Percentiles rank a stretch among this genome's conserved stretches.
phyloP scores from a whole-genome alignment of 805 yeast genomes.

The Saccharomyces eubayanus region DNA sequence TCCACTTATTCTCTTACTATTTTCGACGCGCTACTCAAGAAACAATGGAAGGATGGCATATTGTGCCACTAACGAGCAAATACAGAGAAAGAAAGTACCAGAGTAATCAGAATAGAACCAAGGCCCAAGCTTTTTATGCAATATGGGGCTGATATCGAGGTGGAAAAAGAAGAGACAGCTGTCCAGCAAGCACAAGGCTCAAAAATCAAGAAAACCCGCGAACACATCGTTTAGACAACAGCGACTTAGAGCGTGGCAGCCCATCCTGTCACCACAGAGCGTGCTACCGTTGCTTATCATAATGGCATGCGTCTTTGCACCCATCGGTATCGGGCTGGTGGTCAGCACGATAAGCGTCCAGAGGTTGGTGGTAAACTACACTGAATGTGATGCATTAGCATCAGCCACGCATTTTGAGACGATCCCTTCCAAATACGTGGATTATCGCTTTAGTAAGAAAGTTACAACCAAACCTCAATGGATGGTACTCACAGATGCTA shows the following conservation, averaged over 20 bases:
- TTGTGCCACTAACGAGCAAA: background rate
- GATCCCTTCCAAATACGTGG: slow-evolving; percentile 55
- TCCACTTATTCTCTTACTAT: background rate
- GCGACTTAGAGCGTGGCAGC: slow-evolving; percentile 58
- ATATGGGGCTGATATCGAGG: background rate
- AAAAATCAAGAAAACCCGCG: slow-evolving; percentile 46
- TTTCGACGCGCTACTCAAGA: background rate
- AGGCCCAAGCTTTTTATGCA: background rate
- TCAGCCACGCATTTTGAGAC: slow-evolving; percentile 33
- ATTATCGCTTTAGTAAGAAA: slow-evolving; percentile 50
- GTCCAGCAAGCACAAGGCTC: slow-evolving; percentile 11
- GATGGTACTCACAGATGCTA: slow-evolving; percentile 40
- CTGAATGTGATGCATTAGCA: slow-evolving; percentile 53
- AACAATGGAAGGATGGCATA: background rate
- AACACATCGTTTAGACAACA: slow-evolving; percentile 77
- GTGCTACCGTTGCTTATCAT: slow-evolving; percentile 76
- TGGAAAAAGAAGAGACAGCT: background rate
- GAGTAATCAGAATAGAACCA: background rate
- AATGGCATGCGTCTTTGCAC: slow-evolving; percentile 72
- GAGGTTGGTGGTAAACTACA: slow-evolving; percentile 62
- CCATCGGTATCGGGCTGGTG: slow-evolving; percentile 79
- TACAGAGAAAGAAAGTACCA: background rate
- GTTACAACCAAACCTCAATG: slow-evolving; percentile 44
- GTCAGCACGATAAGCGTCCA: slow-evolving; percentile 68
- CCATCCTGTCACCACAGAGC: slow-evolving; percentile 86